These are phyloP conservation scores for Ambrosia trifida DNA, from an alignment of 129 eudicot species.

Conservation along the genomic window DNA sequence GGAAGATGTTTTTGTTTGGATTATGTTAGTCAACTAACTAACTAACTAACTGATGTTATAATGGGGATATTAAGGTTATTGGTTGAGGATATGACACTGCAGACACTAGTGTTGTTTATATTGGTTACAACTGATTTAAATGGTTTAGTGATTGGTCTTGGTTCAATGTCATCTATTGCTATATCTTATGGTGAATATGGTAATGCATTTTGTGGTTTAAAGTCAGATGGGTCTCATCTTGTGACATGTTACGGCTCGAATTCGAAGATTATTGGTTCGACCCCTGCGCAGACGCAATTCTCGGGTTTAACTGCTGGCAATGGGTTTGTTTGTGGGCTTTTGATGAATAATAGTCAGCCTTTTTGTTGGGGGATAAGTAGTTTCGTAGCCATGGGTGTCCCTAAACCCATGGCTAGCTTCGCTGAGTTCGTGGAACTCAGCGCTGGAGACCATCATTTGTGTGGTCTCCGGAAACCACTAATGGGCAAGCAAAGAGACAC, in stretches of 20 bases:
- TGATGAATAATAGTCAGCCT: slow-evolving; percentile 56
- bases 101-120: slow-evolving; percentile 31
- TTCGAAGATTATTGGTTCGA: slow-evolving; percentile 52
- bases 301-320: slow-evolving; percentile 73
- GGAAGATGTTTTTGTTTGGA: slow-evolving; percentile 23
- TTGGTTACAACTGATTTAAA: slow-evolving; percentile 44
- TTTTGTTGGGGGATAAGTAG: slow-evolving; percentile 88
- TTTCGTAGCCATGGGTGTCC: slow-evolving; percentile 69
- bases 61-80: slow-evolving; percentile 45
- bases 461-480: slow-evolving; percentile 79
- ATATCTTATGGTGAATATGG: slow-evolving; percentile 90
- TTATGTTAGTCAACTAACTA: slow-evolving; percentile 5
- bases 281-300: slow-evolving; percentile 57
- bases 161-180: slow-evolving; percentile 93
- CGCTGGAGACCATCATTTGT: slow-evolving; percentile 89
- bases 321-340: slow-evolving; percentile 93
- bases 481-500: slow-evolving; percentile 59
- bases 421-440: slow-evolving; percentile 79
- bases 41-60: neutral
- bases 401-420: slow-evolving; percentile 46
- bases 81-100: slow-evolving; percentile 31
- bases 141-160: slow-evolving; percentile 53
- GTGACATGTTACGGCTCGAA: slow-evolving; percentile 84
- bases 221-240: slow-evolving; percentile 88
- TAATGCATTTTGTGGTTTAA: slow-evolving; percentile 82